These are phyloP conservation scores for Colletotrichum lini DNA, from an alignment of 2,329 filamentous ascomycete species.

Conservation along the genomic window DNA sequence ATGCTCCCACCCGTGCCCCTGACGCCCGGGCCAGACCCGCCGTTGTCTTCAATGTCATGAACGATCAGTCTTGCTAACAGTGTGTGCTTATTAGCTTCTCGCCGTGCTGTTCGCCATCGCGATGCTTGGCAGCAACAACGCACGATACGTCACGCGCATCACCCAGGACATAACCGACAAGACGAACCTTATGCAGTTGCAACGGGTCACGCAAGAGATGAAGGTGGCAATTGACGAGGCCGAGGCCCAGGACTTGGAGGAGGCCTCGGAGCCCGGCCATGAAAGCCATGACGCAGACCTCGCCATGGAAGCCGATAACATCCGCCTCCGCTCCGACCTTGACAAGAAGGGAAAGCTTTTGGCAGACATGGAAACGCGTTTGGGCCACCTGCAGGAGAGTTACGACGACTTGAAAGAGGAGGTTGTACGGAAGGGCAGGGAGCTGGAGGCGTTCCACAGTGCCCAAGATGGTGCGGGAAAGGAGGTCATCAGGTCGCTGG, in stretches of 20 bases:
- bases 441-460: conserved; percentile 65
- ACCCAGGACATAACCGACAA: conserved; percentile 50
- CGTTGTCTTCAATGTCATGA: neutral
- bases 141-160: conserved; percentile 66
- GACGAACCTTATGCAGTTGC: conserved; percentile 60
- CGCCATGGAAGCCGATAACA: conserved; percentile 70
- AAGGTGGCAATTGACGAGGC: conserved; percentile 53
- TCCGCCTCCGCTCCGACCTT: conserved; percentile 64
- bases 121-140: conserved; percentile 70
- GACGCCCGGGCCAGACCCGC: neutral
- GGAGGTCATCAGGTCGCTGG: conserved; percentile 67
- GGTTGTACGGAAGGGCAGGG: conserved; percentile 70
- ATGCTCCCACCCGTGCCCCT: conserved; percentile 44
- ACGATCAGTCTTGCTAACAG: conserved; percentile 43
- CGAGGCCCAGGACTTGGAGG: conserved; percentile 56
- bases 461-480: conserved; percentile 67
- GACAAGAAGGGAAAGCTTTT: conserved; percentile 69
- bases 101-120: conserved; percentile 74
- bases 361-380: conserved; percentile 71
- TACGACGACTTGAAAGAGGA: conserved; percentile 77
- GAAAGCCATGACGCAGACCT: conserved; percentile 68
- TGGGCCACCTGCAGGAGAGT: conserved; percentile 72
- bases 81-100: conserved; percentile 65
- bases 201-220: conserved; percentile 61
- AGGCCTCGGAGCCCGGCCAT: conserved; percentile 54